Evolutionary conservation across 352 stramenopile species (phyloP), one percentile per base, ranked within the genome.

Genomic region (Phytophthora pisi): DNA sequence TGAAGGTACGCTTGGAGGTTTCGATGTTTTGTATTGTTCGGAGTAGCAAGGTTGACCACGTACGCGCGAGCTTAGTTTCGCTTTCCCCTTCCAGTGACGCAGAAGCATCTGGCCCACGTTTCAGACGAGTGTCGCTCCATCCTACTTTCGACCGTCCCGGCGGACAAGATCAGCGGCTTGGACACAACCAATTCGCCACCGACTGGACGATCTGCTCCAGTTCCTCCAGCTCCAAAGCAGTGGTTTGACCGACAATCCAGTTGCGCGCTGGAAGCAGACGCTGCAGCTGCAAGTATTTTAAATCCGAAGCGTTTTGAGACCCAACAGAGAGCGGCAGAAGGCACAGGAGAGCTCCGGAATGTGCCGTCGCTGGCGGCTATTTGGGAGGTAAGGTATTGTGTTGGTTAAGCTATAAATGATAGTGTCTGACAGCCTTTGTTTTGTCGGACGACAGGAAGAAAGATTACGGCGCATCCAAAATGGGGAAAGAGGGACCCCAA

Each of bases 351-450:
- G 52, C 56, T 87, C 50, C 80, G 75, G 2, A 86, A 85, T 57
- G 89, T 96, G 10, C 89, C 89, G 24, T 94, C 89, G 10, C 65
- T 96, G 23, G 86, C 86, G 51, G 83, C 85, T 9, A 84, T 96
- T 51, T 95, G 87, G 89, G 83, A 95, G 74, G 88, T 93, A 51
- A 26, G 49, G 49, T 58, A 9, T 4, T 3, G 43, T 30, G 49
- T 23, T 2, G 40, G 11, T 46, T 46, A 3, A 1, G 16, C 40
- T 1, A 23, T 46, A 16, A 46, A 46, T 23, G 5, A 6, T 16
- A 6, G 7, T 46, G 7, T 23, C n/a, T 20, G 40, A 20, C 10
- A 20, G 13, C 16, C n/a, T n/a, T 46, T 46, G 40, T 23, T 10
- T 46, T 8, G 10, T 16, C 40, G 40, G 16, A 18, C 15, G 15